A percentile compares a stretch with the other conserved stretches of the same genome.
These are phyloP conservation scores for Musa schizocarpa DNA, from an alignment of 176 grass and related monocot species.

Conservation along the genomic window DNA sequence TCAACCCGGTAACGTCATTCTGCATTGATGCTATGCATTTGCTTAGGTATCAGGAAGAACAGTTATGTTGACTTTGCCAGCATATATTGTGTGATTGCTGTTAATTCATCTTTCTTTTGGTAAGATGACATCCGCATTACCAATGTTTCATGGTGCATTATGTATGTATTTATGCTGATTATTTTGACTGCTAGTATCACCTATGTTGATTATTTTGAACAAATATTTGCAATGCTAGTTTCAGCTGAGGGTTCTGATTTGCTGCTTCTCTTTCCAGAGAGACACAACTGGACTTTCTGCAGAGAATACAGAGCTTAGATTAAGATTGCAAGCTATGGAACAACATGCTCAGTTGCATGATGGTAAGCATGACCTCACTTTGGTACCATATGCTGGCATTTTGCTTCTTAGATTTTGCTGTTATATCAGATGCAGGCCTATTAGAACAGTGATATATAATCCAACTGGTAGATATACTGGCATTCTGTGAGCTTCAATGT, in stretches of 20 bases:
- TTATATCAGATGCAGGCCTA: neutral
- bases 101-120: neutral
- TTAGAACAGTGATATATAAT: neutral
- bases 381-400: conserved; percentile 7
- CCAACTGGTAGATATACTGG: neutral
- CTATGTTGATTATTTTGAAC: neutral
- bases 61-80: too few species aligned
- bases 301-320: conserved; percentile 96
- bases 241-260: conserved; percentile 23
- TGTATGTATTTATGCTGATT: too few species aligned
- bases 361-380: conserved; percentile 35
- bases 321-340: conserved; percentile 96
- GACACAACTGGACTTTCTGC: conserved; percentile 88
- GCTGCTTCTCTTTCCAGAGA: conserved; percentile 47
- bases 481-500: neutral
- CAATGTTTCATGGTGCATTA: too few species aligned
- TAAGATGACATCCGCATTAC: too few species aligned
- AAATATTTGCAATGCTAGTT: conserved; percentile 1
- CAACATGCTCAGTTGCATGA: conserved; percentile 92
- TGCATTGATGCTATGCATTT: neutral
- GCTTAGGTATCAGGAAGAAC: neutral
- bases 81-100: neutral
- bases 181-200: neutral
- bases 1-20: neutral
- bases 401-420: conserved; percentile 9